Conservation (phyloP, 2,329 filamentous ascomycete species). For the Diaporthe eres region DNA sequence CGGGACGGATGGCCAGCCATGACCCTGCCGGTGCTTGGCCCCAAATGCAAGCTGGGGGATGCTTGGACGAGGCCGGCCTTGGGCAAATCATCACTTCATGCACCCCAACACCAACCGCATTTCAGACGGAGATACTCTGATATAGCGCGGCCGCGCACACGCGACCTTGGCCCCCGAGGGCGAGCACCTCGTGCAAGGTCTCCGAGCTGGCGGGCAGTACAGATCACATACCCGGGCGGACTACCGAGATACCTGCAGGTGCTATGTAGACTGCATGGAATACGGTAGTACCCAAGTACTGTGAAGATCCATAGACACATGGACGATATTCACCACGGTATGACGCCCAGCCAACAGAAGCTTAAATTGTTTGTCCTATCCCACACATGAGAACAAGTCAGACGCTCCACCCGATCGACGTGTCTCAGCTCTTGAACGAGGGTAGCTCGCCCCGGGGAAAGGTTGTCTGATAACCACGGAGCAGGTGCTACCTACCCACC, state of each 20-base stretch:
- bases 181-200: background rate
- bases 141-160: conserved; percentile 23
- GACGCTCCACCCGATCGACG: conserved; percentile 33
- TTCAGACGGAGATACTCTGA: conserved; percentile 26
- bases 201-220: conserved; percentile 6
- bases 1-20: conserved; percentile 20
- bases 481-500: background rate
- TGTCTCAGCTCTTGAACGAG: conserved; percentile 27
- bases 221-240: background rate
- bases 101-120: conserved; percentile 26
- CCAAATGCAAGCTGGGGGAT: conserved; percentile 27
- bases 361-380: conserved; percentile 32
- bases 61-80: conserved; percentile 31
- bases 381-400: conserved; percentile 31
- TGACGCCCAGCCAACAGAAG: conserved; percentile 27
- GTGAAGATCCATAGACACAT: background rate
- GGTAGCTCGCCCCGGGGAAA: conserved; percentile 15
- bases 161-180: background rate
- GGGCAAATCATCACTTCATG: conserved; percentile 40
- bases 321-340: background rate
- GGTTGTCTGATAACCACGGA: background rate
- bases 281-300: background rate
- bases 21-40: conserved; percentile 24
- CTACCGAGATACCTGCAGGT: background rate
- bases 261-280: background rate